phyloP scores from a whole-genome alignment of 495 filamentous ascomycete species.

The Trichoderma asperelloides region DNA sequence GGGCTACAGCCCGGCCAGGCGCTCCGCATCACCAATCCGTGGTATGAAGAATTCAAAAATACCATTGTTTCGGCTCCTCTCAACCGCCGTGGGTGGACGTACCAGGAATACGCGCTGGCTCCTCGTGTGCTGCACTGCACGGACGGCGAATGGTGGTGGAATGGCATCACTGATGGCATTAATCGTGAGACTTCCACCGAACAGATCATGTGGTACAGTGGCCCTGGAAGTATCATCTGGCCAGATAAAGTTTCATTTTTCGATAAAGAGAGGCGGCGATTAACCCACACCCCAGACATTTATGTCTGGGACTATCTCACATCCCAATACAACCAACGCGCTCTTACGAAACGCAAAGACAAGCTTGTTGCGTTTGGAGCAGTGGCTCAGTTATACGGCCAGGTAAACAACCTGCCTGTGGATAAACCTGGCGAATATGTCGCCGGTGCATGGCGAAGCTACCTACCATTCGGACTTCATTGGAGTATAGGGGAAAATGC shows the following conservation, averaged over 20 bases:
- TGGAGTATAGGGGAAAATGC: background rate
- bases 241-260: background rate
- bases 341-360: background rate
- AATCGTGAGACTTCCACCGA: background rate
- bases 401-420: background rate
- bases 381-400: background rate
- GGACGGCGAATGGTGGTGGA: constrained; percentile 19
- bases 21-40: background rate
- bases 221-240: background rate
- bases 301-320: background rate
- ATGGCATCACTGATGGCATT: background rate
- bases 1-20: background rate
- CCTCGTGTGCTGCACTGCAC: constrained; percentile 19
- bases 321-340: background rate
- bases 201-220: background rate
- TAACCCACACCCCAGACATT: background rate
- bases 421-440: background rate
- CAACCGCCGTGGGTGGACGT: constrained; percentile 20
- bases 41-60: background rate
- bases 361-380: background rate
- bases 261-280: background rate
- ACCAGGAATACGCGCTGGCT: constrained; percentile 21
- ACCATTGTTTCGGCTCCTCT: constrained; percentile 8
- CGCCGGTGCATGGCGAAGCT: background rate
- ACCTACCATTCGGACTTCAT: background rate